Evolutionary conservation across 140 eudicot species (phyloP).

Genomic region (Erigeron philadelphicus): DNA sequence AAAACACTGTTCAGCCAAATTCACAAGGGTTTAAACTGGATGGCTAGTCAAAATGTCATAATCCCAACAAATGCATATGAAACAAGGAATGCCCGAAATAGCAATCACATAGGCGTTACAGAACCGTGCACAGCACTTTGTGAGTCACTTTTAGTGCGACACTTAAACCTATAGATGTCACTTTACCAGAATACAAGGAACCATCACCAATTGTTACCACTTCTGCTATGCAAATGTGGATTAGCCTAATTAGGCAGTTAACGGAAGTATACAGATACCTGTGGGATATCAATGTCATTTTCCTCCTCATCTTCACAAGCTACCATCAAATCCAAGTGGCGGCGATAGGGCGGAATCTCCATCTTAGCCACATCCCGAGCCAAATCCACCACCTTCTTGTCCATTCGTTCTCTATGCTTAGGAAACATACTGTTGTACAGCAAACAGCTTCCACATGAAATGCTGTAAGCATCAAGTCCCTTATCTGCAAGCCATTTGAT

Average conservation of each 20-base stretch:
- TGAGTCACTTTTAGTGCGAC: slow-evolving; percentile 1
- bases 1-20: slow-evolving; percentile 12
- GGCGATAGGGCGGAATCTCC: slow-evolving; percentile 62
- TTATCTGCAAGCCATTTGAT: slow-evolving; percentile 60
- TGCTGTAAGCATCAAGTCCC: slow-evolving; percentile 70
- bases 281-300: slow-evolving; percentile 70
- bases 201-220: slow-evolving; percentile 24
- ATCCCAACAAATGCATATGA: slow-evolving; percentile 24
- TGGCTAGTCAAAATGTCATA: slow-evolving; percentile 10
- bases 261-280: slow-evolving; percentile 58
- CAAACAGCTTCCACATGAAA: slow-evolving; percentile 70
- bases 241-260: slow-evolving; percentile 5
- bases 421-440: slow-evolving; percentile 74
- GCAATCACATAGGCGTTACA: slow-evolving; percentile 20
- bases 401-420: slow-evolving; percentile 65
- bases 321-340: slow-evolving; percentile 70
- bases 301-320: slow-evolving; percentile 87
- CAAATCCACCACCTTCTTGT: slow-evolving; percentile 65
- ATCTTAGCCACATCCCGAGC: slow-evolving; percentile 66
- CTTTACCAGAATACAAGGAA: slow-evolving; percentile 12
- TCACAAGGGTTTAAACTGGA: slow-evolving; percentile 9
- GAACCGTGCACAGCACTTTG: slow-evolving; percentile 10
- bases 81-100: background rate
- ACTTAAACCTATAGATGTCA: background rate
- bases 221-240: slow-evolving; percentile 6